A percentile compares a stretch with the other conserved stretches of the same genome.
These are phyloP conservation scores for Beauveria sp. DNA, from an alignment of 2,329 filamentous ascomycete species.

Conservation along the genomic window DNA sequence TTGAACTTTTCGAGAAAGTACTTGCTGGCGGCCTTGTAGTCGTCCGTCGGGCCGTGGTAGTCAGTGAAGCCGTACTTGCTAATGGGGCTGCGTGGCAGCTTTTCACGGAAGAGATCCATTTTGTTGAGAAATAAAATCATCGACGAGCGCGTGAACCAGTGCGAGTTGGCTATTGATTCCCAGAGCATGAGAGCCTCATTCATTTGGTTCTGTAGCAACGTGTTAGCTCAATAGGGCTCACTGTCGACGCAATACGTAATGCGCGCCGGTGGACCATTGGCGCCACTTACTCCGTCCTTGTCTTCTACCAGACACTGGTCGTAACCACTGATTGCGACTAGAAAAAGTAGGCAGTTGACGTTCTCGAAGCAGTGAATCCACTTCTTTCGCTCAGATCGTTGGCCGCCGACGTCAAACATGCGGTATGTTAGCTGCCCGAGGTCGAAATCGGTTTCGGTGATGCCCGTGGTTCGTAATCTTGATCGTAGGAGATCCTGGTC, in stretches of 20 bases:
- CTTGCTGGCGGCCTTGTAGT: constrained; percentile 67
- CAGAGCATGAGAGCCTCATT: constrained; percentile 82
- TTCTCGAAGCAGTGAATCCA: constrained; percentile 98
- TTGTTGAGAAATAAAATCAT: constrained; percentile 84
- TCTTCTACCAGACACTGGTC: constrained; percentile 95
- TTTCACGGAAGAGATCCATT: constrained; percentile 77
- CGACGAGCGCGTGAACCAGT: constrained; percentile 76
- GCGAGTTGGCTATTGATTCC: constrained; percentile 77
- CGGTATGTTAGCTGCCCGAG: constrained; percentile 87
- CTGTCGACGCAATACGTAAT: neutral
- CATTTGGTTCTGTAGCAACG: constrained; percentile 67
- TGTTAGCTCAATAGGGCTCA: constrained; percentile 12
- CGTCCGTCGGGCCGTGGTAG: constrained; percentile 63
- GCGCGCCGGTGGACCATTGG: neutral
- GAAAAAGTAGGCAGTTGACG: constrained; percentile 83
- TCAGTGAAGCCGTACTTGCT: constrained; percentile 70
- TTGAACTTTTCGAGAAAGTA: constrained; percentile 80
- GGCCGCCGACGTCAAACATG: constrained; percentile 93
- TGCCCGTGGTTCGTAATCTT: constrained; percentile 84
- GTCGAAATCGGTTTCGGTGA: constrained; percentile 92
- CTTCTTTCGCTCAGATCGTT: constrained; percentile 90
- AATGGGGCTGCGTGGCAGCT: constrained; percentile 63
- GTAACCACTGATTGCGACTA: constrained; percentile 92
- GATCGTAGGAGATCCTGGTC: constrained; percentile 93
- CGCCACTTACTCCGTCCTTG: constrained; percentile 76